phyloP scores from a whole-genome alignment of 305 asterid genomes.

The Stenogyne calaminthoides region DNA sequence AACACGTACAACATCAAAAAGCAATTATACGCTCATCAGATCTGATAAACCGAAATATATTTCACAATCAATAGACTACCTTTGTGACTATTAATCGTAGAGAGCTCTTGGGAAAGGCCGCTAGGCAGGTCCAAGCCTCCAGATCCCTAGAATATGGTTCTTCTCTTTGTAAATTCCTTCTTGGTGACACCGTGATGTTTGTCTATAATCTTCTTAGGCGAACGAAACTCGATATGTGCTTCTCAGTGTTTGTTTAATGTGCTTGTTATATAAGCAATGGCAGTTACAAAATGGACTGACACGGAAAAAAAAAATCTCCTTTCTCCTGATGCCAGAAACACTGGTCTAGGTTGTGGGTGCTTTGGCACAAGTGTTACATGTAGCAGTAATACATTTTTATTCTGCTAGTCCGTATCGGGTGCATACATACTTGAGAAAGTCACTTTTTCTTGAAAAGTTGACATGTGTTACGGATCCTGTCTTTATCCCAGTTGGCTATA shows the following conservation, averaged over 20 bases:
- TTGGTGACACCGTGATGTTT: neutral
- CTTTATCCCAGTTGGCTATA: neutral
- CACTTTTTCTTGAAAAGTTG: neutral
- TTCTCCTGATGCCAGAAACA: neutral
- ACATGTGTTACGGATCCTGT: slow-evolving; percentile 1
- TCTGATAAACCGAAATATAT: neutral
- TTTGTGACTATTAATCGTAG: neutral
- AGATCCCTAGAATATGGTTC: slow-evolving; percentile 2
- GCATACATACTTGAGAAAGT: neutral
- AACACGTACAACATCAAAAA: neutral
- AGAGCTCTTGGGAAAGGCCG: slow-evolving; percentile 12
- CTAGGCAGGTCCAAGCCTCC: slow-evolving; percentile 3
- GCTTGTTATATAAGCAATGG: slow-evolving; percentile 15
- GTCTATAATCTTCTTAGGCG: neutral
- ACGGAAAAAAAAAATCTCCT: neutral
- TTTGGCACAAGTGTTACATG: neutral
- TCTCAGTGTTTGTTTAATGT: neutral
- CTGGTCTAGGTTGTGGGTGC: neutral
- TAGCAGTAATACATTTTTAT: too few species aligned
- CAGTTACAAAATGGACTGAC: slow-evolving; percentile 12
- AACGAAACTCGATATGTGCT: neutral
- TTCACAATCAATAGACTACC: slow-evolving; percentile 23
- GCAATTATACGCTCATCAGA: neutral
- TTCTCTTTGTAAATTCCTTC: neutral
- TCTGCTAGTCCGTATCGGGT: too few species aligned